A percentile compares a stretch with the other conserved stretches of the same genome.
These are phyloP conservation scores for Puccinia brachypodii DNA, from an alignment of 1,284 basidiomycete genomes.

Conservation along the genomic window DNA sequence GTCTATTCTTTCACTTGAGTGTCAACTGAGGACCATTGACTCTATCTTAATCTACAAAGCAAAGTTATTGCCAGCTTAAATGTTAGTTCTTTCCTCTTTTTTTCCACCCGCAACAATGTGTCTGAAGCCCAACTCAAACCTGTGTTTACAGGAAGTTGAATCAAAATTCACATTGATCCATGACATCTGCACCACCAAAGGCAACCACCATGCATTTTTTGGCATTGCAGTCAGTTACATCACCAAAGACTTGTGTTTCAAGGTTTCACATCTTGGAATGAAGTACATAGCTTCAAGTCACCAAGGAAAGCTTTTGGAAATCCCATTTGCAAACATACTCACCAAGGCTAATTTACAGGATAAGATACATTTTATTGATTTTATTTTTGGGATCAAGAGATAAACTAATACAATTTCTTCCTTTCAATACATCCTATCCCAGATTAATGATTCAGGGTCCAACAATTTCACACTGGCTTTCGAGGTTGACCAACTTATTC, in stretches of 20 bases:
- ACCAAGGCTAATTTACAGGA: constrained; percentile 2
- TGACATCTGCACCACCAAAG: constrained; percentile 11
- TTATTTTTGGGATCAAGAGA: background rate
- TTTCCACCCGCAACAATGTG: background rate
- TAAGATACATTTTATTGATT: constrained; percentile 2
- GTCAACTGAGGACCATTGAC: background rate
- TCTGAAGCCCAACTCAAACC: background rate
- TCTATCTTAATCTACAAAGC: background rate
- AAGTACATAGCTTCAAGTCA: background rate
- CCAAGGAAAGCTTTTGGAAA: constrained; percentile 8
- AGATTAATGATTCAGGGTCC: background rate
- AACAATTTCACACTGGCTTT: background rate
- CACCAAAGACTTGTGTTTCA: background rate
- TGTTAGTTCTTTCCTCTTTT: background rate
- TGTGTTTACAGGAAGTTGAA: background rate
- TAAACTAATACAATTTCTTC: background rate
- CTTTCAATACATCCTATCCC: background rate
- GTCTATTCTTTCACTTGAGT: background rate
- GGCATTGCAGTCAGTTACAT: background rate
- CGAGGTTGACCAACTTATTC: background rate
- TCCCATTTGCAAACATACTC: constrained; percentile 6
- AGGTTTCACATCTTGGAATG: background rate
- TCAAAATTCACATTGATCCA: constrained; percentile 1
- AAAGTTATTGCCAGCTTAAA: background rate
- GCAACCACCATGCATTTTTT: background rate